phyloP scores from a whole-genome alignment of 208 protist species.

The Trypanosoma avium region DNA sequence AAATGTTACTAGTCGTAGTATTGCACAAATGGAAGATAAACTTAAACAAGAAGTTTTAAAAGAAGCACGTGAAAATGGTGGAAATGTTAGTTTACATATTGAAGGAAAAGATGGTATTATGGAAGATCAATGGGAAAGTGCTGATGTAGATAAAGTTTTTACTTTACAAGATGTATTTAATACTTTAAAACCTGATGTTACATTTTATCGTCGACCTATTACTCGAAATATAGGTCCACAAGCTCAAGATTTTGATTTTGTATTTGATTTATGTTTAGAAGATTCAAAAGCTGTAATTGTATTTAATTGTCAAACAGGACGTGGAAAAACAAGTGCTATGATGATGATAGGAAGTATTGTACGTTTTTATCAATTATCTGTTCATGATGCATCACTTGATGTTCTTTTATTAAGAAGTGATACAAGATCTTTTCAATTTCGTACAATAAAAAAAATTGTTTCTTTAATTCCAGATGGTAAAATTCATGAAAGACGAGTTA shows the following conservation, averaged over 20 bases:
- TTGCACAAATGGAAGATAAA: conserved; percentile 78
- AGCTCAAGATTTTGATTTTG: conserved; percentile 86
- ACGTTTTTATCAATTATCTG: conserved; percentile 85
- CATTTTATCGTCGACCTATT: conserved; percentile 80
- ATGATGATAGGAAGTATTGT: conserved; percentile 88
- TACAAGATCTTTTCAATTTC: conserved; percentile 49
- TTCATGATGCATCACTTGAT: conserved; percentile 71
- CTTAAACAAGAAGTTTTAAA: conserved; percentile 83
- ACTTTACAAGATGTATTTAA: conserved; percentile 72
- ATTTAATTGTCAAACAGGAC: conserved; percentile 88
- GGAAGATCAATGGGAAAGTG: conserved; percentile 89
- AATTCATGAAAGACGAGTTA: conserved; percentile 81
- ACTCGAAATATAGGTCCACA: conserved; percentile 78
- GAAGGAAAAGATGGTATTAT: conserved; percentile 60
- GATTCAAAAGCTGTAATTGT: conserved; percentile 75
- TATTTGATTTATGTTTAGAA: conserved; percentile 72
- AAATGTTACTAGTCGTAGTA: conserved; percentile 72
- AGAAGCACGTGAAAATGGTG: conserved; percentile 79
- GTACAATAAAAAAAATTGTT: conserved; percentile 86
- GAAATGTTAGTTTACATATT: conserved; percentile 81
- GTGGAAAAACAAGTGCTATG: conserved; percentile 80
- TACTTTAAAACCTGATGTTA: conserved; percentile 40
- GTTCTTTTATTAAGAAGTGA: conserved; percentile 61
- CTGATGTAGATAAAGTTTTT: conserved; percentile 49
- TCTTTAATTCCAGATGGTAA: conserved; percentile 87